Base-by-base conservation (phyloP, 495 filamentous ascomycete genomes). In the Hapsidospora chrysogenum region DNA sequence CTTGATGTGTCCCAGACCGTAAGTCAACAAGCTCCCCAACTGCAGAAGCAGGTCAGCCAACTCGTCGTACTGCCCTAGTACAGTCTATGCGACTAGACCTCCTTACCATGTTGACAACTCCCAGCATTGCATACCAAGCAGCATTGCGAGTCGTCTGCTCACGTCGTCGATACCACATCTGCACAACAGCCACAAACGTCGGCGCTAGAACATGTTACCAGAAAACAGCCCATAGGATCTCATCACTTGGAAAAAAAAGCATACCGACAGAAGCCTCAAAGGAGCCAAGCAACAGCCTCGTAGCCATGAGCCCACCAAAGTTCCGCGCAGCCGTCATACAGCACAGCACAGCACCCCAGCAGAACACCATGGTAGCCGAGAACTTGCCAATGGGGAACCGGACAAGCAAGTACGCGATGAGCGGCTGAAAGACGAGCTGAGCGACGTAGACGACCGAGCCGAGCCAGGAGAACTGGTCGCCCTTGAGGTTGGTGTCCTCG, bases 81-180 rank as follows among this genome's bases (percentile, higher is more conserved):
- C 13, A 9, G 2, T 4, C 9, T 14, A 13, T 21, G 2, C 31
- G 17, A 20, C 7, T 3, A 9, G 23, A 26, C n/a, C 7, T 9
- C 13, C 54, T 44, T 11, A 66, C 62, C 64, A 68, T 68, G 35
- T 68, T 63, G 16, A 63, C 61, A 17, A 68, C 54, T 17, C 63
- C 63, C 39, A 70, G 69, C 67, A 72, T 72, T 3, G 66, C 61
- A 50, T 76, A 74, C 72, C 72, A 76, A 10, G 64, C 61, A 18
- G 67, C 64, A 23, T 66, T 63, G 20, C 70, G 49, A 18, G 70
- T 54, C 2, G 72, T 72, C 50, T 76, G 72, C 41, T 76, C 72
- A 11, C 56, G 49, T 25, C 72, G 60, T 37, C 67, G 54, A 45
- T 69, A 76, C 72, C 72, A 76, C 68, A 74, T 72, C 42, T 72